Evolutionary conservation across 306 rosid species (phyloP), one percentile per base, ranked within the genome.

Genomic region (Luffa acutangula): DNA sequence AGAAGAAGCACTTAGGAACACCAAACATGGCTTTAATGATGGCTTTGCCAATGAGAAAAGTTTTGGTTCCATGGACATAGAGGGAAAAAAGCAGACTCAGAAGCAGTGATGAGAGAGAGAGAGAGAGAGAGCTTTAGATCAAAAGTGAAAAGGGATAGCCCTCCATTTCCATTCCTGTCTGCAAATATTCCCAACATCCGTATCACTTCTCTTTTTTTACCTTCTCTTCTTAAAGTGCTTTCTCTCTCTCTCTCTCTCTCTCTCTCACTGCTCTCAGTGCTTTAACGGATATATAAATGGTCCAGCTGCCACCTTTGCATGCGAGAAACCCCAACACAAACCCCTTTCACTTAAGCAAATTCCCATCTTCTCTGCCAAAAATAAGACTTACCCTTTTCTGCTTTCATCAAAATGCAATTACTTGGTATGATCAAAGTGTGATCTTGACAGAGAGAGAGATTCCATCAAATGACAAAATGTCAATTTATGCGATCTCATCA

Each of bases 161-260:
- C 49, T 52, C 34, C 78, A 75, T 52, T 75, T 75, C 78, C 78
- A 52, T 75, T 75, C 78, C 3, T 73, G 60, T 73, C 78, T 73
- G 45, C 78, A 31, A 73, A 49, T 73, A 73, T 73, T 73, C 78
- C 60, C 78, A 13, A 31, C 78, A 49, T 49, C 77, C 18, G 48
- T 75, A 75, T 75, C 48, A 51, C 31, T 25, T 51, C n/a, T 45
- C 56, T 33, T 45, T 70, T 20, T 21, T 70, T 69, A 37, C 49
- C 49, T 66, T 66, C 73, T 15, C 49, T 15, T 66, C 49, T 42
- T 39, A 42, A 69, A 69, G 36, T 39, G 14, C 34, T 25, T 25
- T 25, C 31, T 25, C 20, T 3, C 14, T 13, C 45, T 43, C 36
- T 42, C 75, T 70, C 51, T 46, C 76, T 25, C 37, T 41, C 75